Percentiles rank a stretch among this genome's conserved stretches.
These are phyloP conservation scores for Mortierella antarctica DNA, from an alignment of 192 early-diverging fungal species.

Conservation along the genomic window DNA sequence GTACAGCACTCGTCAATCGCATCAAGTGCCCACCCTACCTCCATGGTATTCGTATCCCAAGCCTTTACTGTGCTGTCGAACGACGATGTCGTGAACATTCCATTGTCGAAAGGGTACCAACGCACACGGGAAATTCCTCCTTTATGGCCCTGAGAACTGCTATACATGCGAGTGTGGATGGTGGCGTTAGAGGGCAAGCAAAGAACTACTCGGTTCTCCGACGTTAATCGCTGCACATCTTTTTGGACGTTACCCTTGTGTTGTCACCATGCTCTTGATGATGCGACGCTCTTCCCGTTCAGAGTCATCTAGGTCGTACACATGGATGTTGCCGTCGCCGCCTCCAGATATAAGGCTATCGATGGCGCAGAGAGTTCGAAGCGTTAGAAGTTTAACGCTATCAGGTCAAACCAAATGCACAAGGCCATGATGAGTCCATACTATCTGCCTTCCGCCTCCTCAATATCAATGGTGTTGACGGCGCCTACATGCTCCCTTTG, in stretches of 20 bases:
- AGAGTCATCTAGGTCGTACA: conserved; percentile 71
- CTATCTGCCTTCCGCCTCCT: conserved; percentile 66
- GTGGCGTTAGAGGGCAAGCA: conserved; percentile 6
- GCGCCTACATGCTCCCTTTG: conserved; percentile 46
- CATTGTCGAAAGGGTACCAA: conserved; percentile 90
- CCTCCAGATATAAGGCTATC: conserved; percentile 71
- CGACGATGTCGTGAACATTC: conserved; percentile 84
- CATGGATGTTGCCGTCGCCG: conserved; percentile 64
- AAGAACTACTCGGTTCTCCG: not conserved
- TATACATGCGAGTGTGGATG: conserved; percentile 42
- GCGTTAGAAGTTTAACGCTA: not conserved
- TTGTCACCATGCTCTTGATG: conserved; percentile 34
- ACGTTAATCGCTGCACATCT: not conserved
- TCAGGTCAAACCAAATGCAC: not conserved
- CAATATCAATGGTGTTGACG: conserved; percentile 64
- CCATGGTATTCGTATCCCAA: conserved; percentile 85
- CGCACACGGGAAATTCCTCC: conserved; percentile 74
- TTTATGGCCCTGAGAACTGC: conserved; percentile 64
- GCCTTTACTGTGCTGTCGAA: conserved; percentile 81
- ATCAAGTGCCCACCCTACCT: conserved; percentile 46
- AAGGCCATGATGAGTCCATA: conserved; percentile 29
- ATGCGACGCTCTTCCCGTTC: conserved; percentile 38
- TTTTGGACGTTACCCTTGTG: conserved; percentile 12
- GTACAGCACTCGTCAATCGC: not conserved
- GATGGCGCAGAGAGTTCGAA: not conserved